Base-by-base conservation (phyloP, 176 grass and related monocot genomes). In the Avena sativa region DNA sequence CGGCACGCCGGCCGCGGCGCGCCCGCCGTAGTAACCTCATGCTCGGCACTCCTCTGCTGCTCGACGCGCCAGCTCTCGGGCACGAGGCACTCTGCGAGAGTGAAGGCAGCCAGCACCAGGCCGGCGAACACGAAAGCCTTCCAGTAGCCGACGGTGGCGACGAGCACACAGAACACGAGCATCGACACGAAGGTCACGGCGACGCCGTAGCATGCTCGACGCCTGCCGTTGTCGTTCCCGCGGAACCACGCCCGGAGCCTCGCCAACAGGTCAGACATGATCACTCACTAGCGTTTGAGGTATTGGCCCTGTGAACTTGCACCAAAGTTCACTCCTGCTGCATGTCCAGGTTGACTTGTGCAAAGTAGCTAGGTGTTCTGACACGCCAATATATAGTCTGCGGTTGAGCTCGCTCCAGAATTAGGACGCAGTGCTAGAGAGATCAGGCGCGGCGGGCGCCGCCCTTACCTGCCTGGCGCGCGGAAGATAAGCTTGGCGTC, bases 101-200 rank as follows among this genome's bases (percentile, higher is more conserved):
- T 43, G 88, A 86, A 82, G 43, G 71, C 79, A 12, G 32, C 28
- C 4, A 86, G 15, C 0, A 52, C 14, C 4, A 90, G 43, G 14
- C 62, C 53, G 16, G 40, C 71, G 83, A 82, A 78, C 43, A 10
- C 4, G 71, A 78, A 82, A 1, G 84, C 84, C 71, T 82, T 90
- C 78, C 84, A 79, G 32, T 87, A 9, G 21, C 47, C 47, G 64
- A 78, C 84, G 44, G 56, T 9, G 55, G 57, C 79, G 32, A 66
- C 84, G 30, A 87, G 55, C 8, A 60, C 73, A 62, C 84, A 90
- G 79, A 90, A 87, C 16, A 90, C 4, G 16, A 90, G 5, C 79
- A 56, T 13, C 4, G 46, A 10, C 79, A 59, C 2, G 8, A 48
- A 38, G 63, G 30, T 79, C 30, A 46, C 79, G 0, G 0, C 30